Evolutionary conservation across 768 basidiomycete genomes (phyloP).

Genomic region (Russula sp.): DNA sequence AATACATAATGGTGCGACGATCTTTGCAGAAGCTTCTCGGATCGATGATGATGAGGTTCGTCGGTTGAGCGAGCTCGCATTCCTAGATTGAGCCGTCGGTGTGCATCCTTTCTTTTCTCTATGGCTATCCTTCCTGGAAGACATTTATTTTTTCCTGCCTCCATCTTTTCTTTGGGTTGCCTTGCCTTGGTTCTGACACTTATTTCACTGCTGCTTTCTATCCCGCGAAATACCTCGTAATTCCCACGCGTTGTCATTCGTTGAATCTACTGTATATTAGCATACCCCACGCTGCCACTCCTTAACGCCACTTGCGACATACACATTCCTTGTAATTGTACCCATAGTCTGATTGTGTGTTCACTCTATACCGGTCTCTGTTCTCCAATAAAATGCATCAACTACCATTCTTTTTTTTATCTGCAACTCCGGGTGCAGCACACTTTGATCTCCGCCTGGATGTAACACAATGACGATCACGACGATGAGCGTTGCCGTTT

Average conservation of each 20-base stretch:
- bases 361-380: background rate
- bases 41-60: constrained; percentile 67
- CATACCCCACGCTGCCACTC: background rate
- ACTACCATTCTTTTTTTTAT: too few relatives aligned
- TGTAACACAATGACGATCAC: too few relatives aligned
- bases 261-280: background rate
- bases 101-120: background rate
- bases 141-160: background rate
- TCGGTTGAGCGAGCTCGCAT: constrained; percentile 67
- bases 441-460: too few relatives aligned
- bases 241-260: background rate
- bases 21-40: constrained; percentile 43
- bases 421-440: too few relatives aligned
- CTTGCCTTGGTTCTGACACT: background rate
- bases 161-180: background rate
- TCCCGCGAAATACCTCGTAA: background rate
- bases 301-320: background rate
- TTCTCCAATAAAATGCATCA: background rate
- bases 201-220: background rate
- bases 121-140: background rate
- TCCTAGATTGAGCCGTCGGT: constrained; percentile 32
- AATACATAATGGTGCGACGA: constrained; percentile 54
- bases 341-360: background rate
- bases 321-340: background rate
- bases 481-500: too few relatives aligned